phyloP scores from a whole-genome alignment of 441 rosid species.

The Populus hybrid region DNA sequence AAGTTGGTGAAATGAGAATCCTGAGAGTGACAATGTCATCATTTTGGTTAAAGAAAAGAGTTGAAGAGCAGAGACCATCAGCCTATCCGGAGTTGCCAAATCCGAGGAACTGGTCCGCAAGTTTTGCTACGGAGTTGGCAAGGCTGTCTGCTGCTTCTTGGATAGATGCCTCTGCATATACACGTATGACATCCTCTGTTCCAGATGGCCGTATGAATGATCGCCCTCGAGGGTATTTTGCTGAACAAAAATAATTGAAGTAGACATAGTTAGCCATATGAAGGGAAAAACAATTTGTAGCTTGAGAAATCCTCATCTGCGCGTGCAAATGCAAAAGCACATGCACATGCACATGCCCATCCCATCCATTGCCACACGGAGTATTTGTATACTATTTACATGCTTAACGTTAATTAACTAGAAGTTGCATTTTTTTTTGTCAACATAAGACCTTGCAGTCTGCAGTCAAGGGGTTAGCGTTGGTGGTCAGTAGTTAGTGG shows the following conservation, averaged over 20 bases:
- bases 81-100: conserved; percentile 28
- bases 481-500: no score
- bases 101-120: conserved; percentile 59
- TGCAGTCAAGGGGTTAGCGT: no score
- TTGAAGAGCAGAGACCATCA: not conserved
- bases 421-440: not conserved
- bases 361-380: not conserved
- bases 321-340: not conserved
- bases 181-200: conserved; percentile 89
- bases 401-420: not conserved
- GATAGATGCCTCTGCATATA: conserved; percentile 85
- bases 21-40: not conserved
- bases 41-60: not conserved
- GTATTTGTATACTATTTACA: not conserved
- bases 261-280: not conserved
- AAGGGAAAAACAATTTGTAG: not conserved
- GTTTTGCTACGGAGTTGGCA: conserved; percentile 61
- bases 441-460: no score
- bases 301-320: not conserved
- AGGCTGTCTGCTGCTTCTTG: conserved; percentile 78
- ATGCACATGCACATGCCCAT: not conserved
- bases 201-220: conserved; percentile 89
- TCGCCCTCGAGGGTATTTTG: conserved; percentile 54
- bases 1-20: not conserved
- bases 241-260: conserved; percentile 31